Evolutionary conservation across 2,329 filamentous ascomycete species (phyloP).

Genomic region (Hypomyces rosellus): DNA sequence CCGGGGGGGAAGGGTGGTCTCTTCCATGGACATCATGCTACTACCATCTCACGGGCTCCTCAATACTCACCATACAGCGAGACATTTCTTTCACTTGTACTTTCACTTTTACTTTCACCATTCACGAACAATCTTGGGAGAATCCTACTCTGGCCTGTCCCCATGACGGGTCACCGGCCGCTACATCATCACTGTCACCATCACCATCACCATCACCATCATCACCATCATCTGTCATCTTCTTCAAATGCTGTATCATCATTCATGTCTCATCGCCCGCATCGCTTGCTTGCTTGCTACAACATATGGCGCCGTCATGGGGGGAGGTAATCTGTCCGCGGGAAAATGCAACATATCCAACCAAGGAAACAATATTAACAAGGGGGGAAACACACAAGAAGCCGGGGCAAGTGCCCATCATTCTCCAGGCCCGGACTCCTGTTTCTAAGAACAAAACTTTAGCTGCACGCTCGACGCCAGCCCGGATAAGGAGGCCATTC

Average conservation of each 20-base stretch:
- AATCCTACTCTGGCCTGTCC: too few species aligned
- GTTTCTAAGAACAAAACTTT: conserved; percentile 6
- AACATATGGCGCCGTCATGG: conserved; percentile 10
- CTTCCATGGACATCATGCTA: neutral
- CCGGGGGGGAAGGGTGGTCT: too few species aligned
- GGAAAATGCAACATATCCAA: conserved; percentile 9
- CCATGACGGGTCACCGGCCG: too few species aligned
- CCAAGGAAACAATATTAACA: conserved; percentile 7
- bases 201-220: too few species aligned
- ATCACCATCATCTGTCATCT: too few species aligned
- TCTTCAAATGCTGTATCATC: conserved; percentile 11
- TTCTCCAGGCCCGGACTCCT: conserved; percentile 10
- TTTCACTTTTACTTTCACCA: neutral
- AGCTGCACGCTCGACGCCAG: conserved; percentile 8
- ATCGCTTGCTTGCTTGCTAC: conserved; percentile 10
- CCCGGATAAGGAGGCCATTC: conserved; percentile 2
- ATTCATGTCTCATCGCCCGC: conserved; percentile 13
- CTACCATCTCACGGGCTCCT: too few species aligned
- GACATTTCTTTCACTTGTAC: neutral
- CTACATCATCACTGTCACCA: too few species aligned
- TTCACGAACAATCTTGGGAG: neutral
- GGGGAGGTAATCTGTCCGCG: conserved; percentile 3
- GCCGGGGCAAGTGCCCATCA: conserved; percentile 11
- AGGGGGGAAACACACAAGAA: conserved; percentile 3
- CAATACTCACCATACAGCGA: neutral